Base-by-base conservation (phyloP, 345 rosid species). In the Litchi chinensis region DNA sequence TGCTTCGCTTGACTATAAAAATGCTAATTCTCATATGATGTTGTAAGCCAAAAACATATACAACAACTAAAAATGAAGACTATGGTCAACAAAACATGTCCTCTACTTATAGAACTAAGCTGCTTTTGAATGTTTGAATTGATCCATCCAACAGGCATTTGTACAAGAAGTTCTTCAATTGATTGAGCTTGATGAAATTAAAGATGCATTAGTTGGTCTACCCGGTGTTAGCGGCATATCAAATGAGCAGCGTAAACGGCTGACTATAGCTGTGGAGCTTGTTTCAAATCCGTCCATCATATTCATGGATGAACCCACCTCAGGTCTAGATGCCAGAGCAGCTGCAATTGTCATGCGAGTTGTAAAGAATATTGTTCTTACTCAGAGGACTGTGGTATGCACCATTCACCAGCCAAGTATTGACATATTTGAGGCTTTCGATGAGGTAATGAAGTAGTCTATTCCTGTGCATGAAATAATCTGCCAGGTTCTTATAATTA, bases 351-450 rank as follows among this genome's bases (percentile, higher is more conserved):
- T 88, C 78, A 87, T 88, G 91, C 86, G 88, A 73, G 89, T 79
- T 1, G 90, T 87, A 76, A 88, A 87, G 85, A 90, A 88, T 68
- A 85, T 86, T 9, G 89, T 82, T 32, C 44, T 59, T 28, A 86
- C 91, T 12, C 77, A 78, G 0, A 77, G 93, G 81, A 90, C 91
- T 21, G 82, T 88, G 16, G 91, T 85, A 12, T 86, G 93, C 82
- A 90, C 93, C 68, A 88, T 90, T 78, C 93, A 86, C 75, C 93
- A 88, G 68, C 93, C 93, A 71, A 88, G 93, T 72, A 88, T 88
- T 2, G 87, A 88, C 70, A 85, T 90, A 72, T 90, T 90, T 19
- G 93, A 90, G 70, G 82, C 89, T 68, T 88, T 90, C 66, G 90
- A 88, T 41, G 89, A 90, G 90, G 91, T 88, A 79, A 81, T 60